A percentile compares a stretch with the other conserved stretches of the same genome.
Evolutionary conservation across 139 green algal genomes (phyloP).

Genomic region (Closterium sp.): DNA sequence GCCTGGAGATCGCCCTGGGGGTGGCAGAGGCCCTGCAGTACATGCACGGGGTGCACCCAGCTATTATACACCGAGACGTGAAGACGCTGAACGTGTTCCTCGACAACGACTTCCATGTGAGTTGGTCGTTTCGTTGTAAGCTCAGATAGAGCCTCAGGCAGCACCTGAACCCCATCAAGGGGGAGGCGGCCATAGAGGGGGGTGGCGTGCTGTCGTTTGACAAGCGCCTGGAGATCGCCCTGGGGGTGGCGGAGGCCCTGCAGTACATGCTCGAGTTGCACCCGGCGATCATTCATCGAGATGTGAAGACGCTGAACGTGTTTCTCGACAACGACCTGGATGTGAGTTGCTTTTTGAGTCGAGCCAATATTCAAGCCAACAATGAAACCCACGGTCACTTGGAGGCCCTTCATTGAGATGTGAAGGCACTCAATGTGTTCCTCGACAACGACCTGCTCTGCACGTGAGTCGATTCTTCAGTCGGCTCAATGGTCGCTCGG

Average conservation of each 20-base stretch:
- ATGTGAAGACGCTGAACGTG: neutral
- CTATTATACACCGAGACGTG: neutral
- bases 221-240: neutral
- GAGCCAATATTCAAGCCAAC: too few relatives aligned
- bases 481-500: too few relatives aligned
- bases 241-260: neutral
- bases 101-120: neutral
- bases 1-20: neutral
- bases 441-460: neutral
- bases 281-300: neutral
- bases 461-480: neutral
- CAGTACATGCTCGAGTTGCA: neutral
- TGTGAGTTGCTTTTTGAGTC: too few relatives aligned
- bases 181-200: too few relatives aligned
- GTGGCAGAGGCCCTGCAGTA: neutral
- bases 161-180: too few relatives aligned
- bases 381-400: too few relatives aligned
- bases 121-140: neutral
- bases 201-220: neutral
- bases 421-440: neutral
- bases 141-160: too few relatives aligned
- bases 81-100: constrained; percentile 6
- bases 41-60: neutral
- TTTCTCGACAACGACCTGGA: neutral
- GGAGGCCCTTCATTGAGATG: neutral